Evolutionary conservation across 768 basidiomycete species (phyloP), one percentile per base, ranked within the genome.

Genomic region (Dendrothele bispora): DNA sequence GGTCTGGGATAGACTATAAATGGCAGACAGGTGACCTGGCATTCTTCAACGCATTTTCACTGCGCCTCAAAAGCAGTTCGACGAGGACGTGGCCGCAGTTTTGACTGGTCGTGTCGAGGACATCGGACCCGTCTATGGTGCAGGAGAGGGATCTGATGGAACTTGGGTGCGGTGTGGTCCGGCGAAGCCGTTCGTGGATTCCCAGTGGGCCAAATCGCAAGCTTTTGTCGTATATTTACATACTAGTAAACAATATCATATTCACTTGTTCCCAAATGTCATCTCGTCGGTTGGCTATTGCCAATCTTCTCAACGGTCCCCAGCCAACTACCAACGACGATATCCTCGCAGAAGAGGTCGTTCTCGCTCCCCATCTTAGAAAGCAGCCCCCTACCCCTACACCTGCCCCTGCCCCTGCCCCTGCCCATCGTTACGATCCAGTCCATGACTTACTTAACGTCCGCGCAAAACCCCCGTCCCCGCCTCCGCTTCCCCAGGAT

Each of bases 1-100:
- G n/a, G n/a, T n/a, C n/a, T n/a, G n/a, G n/a, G n/a, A n/a, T n/a
- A n/a, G n/a, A n/a, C n/a, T n/a, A n/a, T n/a, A n/a, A n/a, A n/a
- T n/a, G n/a, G n/a, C n/a, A n/a, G n/a, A n/a, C n/a, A n/a, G n/a
- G n/a, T n/a, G n/a, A n/a, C n/a, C n/a, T n/a, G n/a, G n/a, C n/a
- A n/a, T n/a, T n/a, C n/a, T n/a, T n/a, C n/a, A n/a, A n/a, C n/a
- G n/a, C n/a, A n/a, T n/a, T n/a, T n/a, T n/a, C n/a, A n/a, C n/a
- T n/a, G n/a, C n/a, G n/a, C n/a, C 71, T 72, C 62, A 80, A 88
- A 91, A 91, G 89, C 89, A 91, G 91, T 89, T 90, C 84, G 78
- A 83, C 76, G 86, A 91, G 60, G 88, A 82, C 69, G 72, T 70
- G 82, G 78, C 80, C 86, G 79, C 88, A 79, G 64, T 39, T 54